Percentiles rank a stretch among this genome's conserved stretches.
These are phyloP conservation scores for Cladosporium austrohemisphaericum DNA, from an alignment of 2,329 filamentous ascomycete genomes.

Conservation along the genomic window DNA sequence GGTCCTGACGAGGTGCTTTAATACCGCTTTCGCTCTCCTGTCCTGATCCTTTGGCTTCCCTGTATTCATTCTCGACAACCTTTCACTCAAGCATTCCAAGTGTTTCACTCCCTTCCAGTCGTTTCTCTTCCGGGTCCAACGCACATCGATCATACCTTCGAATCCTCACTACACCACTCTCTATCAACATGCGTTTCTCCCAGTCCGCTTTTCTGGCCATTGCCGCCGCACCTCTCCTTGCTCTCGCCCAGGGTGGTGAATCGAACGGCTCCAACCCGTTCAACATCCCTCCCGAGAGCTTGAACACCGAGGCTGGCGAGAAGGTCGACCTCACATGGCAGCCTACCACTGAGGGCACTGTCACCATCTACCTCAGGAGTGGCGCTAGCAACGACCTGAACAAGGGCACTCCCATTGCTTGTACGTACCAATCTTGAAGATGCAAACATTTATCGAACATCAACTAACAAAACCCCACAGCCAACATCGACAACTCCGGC, in stretches of 20 bases:
- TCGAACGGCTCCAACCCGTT: slow-evolving; percentile 42
- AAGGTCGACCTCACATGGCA: slow-evolving; percentile 47
- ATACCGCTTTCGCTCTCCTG: slow-evolving; percentile 4
- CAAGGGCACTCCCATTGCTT: slow-evolving; percentile 28
- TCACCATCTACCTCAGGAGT: slow-evolving; percentile 47
- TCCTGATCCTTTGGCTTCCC: neutral
- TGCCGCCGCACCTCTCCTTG: slow-evolving; percentile 43
- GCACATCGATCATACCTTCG: neutral
- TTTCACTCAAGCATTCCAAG: slow-evolving; percentile 1
- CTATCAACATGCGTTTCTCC: slow-evolving; percentile 43
- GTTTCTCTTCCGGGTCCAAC: neutral
- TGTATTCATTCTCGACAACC: neutral
- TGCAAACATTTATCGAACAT: neutral
- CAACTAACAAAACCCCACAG: slow-evolving; percentile 31
- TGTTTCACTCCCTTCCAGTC: neutral
- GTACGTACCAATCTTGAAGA: slow-evolving; percentile 24
- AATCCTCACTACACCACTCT: neutral
- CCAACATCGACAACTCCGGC: slow-evolving; percentile 47
- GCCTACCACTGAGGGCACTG: slow-evolving; percentile 48
- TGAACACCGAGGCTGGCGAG: slow-evolving; percentile 45
- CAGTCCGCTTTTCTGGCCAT: slow-evolving; percentile 42
- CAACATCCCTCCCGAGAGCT: slow-evolving; percentile 42
- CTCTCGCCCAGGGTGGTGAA: slow-evolving; percentile 31
- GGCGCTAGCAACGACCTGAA: slow-evolving; percentile 38
- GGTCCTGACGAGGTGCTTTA: slow-evolving; percentile 3